Conservation (phyloP, 1,284 basidiomycete genomes). For the Caloboletus inedulis region DNA sequence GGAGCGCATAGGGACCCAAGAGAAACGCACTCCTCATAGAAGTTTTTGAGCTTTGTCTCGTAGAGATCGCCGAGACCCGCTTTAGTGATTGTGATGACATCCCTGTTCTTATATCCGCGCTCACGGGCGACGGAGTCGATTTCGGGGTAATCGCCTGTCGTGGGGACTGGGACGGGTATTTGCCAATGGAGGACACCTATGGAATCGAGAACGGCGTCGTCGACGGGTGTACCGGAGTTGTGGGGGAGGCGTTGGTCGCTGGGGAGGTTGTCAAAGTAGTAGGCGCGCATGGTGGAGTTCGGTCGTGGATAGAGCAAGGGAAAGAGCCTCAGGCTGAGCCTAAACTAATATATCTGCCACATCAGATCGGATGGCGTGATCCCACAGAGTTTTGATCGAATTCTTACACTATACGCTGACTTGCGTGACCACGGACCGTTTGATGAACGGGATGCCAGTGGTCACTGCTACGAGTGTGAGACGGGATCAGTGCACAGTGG, state of each 20-base stretch:
- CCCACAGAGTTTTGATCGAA: no score
- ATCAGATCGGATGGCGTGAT: no score
- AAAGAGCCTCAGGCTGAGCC: no score
- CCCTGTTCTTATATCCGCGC: slow-evolving; percentile 74
- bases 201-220: slow-evolving; percentile 43
- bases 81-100: slow-evolving; percentile 71
- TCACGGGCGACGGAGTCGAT: slow-evolving; percentile 61
- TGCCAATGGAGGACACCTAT: slow-evolving; percentile 63
- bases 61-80: slow-evolving; percentile 75
- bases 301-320: not conserved
- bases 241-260: slow-evolving; percentile 79
- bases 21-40: slow-evolving; percentile 71
- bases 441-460: no score
- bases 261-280: slow-evolving; percentile 74
- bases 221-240: slow-evolving; percentile 57
- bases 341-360: no score
- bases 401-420: no score
- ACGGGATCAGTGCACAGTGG: no score
- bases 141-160: slow-evolving; percentile 45
- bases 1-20: not conserved
- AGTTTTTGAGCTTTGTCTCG: slow-evolving; percentile 73
- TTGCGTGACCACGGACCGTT: no score
- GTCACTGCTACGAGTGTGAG: no score
- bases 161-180: slow-evolving; percentile 60
- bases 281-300: slow-evolving; percentile 59